phyloP scores from a whole-genome alignment of 1,284 basidiomycete species.

The Leccinum pachyderme region DNA sequence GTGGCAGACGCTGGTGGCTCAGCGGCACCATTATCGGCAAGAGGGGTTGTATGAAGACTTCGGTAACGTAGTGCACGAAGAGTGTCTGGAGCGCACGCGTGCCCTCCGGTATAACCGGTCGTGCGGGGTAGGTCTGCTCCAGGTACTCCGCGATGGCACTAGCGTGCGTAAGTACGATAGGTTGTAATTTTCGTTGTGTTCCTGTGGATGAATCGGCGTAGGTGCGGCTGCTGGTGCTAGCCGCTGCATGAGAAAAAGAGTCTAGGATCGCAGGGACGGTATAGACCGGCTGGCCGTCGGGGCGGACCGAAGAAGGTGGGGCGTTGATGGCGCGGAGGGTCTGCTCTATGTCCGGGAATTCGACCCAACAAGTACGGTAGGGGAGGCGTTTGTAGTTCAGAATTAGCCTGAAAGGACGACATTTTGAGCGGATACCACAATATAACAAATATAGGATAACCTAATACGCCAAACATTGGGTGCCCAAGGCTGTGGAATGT shows the following conservation, averaged over 20 bases:
- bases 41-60: constrained; percentile 63
- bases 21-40: constrained; percentile 68
- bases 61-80: constrained; percentile 69
- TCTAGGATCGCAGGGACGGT: constrained; percentile 65
- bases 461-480: constrained; percentile 66
- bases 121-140: constrained; percentile 63
- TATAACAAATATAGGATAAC: constrained; percentile 14
- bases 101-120: constrained; percentile 66
- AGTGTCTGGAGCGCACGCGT: constrained; percentile 62
- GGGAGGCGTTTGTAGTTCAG: constrained; percentile 69
- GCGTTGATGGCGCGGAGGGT: constrained; percentile 59
- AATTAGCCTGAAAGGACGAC: constrained; percentile 49
- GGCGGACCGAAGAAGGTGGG: constrained; percentile 48
- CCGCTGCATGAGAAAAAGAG: constrained; percentile 16
- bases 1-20: constrained; percentile 57
- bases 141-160: constrained; percentile 69
- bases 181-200: constrained; percentile 18
- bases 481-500: constrained; percentile 63
- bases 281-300: constrained; percentile 61
- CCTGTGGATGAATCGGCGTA: constrained; percentile 3
- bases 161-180: constrained; percentile 53
- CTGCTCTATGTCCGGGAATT: constrained; percentile 63
- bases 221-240: not conserved
- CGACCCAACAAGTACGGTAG: constrained; percentile 66
- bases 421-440: constrained; percentile 1